These are phyloP conservation scores for Articulospora tetracladia DNA, from an alignment of 495 filamentous ascomycete genomes.

Conservation along the genomic window DNA sequence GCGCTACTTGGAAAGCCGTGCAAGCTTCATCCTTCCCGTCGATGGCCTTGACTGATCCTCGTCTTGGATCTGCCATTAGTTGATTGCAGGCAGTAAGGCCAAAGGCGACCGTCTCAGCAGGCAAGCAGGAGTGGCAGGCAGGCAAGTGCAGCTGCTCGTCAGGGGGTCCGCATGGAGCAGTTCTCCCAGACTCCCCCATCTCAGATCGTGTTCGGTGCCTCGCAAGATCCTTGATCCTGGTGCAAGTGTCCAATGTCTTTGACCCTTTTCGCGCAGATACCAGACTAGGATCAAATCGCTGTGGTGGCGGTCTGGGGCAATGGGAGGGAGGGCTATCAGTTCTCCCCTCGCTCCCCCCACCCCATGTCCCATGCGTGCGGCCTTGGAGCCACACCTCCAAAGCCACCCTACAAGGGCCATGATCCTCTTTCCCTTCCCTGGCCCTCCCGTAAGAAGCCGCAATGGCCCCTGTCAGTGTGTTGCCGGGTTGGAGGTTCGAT, in stretches of 20 bases:
- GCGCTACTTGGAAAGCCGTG: not conserved
- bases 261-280: slow-evolving; percentile 20
- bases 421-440: not conserved
- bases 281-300: slow-evolving; percentile 16
- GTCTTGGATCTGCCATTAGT: not conserved
- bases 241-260: slow-evolving; percentile 14
- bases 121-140: not conserved
- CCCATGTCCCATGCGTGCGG: not conserved
- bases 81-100: not conserved
- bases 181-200: slow-evolving; percentile 2
- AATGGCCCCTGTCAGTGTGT: not conserved
- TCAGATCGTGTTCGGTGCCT: slow-evolving; percentile 20
- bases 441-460: slow-evolving; percentile 18
- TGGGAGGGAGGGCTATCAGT: not conserved
- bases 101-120: not conserved
- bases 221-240: slow-evolving; percentile 24
- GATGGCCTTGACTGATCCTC: not conserved
- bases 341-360: not conserved
- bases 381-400: not conserved
- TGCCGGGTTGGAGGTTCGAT: slow-evolving; percentile 20
- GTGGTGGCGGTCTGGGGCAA: not conserved
- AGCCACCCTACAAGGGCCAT: not conserved
- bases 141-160: not conserved
- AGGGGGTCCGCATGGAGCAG: slow-evolving; percentile 10
- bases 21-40: not conserved